These are phyloP conservation scores for Nannochloropsis gaditana DNA, from an alignment of 108 stramenopile species.

Conservation along the genomic window DNA sequence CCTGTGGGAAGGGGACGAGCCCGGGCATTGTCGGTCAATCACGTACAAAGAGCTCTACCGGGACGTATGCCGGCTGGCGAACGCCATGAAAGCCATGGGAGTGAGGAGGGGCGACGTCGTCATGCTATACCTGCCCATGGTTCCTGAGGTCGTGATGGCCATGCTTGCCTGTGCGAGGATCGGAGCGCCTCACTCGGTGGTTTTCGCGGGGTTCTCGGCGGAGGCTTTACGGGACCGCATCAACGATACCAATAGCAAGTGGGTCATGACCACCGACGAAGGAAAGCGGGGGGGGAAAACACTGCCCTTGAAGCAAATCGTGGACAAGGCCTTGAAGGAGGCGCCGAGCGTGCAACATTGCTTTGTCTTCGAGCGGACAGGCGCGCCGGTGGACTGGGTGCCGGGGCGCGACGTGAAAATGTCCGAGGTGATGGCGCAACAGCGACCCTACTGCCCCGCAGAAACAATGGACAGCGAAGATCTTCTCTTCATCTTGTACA, in stretches of 20 bases:
- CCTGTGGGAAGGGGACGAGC: conserved; percentile 81
- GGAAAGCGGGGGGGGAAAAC: conserved; percentile 65
- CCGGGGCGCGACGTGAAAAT: conserved; percentile 66
- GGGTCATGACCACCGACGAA: conserved; percentile 74
- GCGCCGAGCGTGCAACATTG: conserved; percentile 67
- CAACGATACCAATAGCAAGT: conserved; percentile 67
- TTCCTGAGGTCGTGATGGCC: conserved; percentile 86
- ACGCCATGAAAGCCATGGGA: conserved; percentile 72
- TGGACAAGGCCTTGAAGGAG: conserved; percentile 68
- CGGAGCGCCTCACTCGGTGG: conserved; percentile 91
- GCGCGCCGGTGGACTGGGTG: conserved; percentile 34
- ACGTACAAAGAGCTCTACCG: conserved; percentile 67
- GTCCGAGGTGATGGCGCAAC: conserved; percentile 66
- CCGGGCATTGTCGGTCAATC: conserved; percentile 60
- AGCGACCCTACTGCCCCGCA: conserved; percentile 90
- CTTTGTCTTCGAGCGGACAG: conserved; percentile 76
- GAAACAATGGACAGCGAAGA: conserved; percentile 92
- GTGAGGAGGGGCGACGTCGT: conserved; percentile 77
- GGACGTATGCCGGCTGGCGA: conserved; percentile 75
- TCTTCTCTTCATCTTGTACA: conserved; percentile 92
- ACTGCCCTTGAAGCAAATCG: conserved; percentile 72
- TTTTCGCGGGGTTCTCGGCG: conserved; percentile 93
- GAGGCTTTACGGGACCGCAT: conserved; percentile 86
- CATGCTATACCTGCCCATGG: conserved; percentile 98
- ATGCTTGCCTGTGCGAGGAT: conserved; percentile 97